phyloP scores from a whole-genome alignment of 768 basidiomycete species.

The Amanita polypyramis region DNA sequence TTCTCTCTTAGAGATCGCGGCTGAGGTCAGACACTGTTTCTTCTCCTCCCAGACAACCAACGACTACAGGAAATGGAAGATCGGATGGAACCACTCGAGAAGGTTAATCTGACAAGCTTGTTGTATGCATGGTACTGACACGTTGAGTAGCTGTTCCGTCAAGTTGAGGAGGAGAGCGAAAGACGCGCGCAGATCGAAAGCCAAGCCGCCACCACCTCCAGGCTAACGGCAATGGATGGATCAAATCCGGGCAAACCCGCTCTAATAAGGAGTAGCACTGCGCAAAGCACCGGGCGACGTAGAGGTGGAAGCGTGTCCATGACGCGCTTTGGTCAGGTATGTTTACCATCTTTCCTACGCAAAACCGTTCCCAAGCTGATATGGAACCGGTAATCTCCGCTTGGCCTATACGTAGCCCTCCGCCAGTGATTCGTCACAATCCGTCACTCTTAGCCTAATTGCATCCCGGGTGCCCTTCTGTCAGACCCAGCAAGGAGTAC shows the following conservation, averaged over 20 bases:
- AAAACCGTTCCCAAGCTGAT: not conserved
- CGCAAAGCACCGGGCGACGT: slow-evolving; percentile 6
- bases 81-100: slow-evolving; percentile 23
- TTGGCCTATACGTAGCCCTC: slow-evolving; percentile 1
- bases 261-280: not conserved
- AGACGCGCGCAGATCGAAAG: slow-evolving; percentile 30
- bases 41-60: not conserved
- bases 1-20: too few species aligned
- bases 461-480: slow-evolving; percentile 38
- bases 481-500: slow-evolving; percentile 32
- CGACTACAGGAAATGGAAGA: slow-evolving; percentile 8
- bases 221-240: slow-evolving; percentile 2
- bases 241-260: slow-evolving; percentile 1
- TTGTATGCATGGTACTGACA: not conserved
- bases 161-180: slow-evolving; percentile 48
- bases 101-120: slow-evolving; percentile 10
- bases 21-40: too few species aligned
- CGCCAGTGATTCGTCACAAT: not conserved
- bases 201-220: slow-evolving; percentile 6
- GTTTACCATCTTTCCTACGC: slow-evolving; percentile 7
- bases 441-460: slow-evolving; percentile 15
- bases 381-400: not conserved
- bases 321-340: slow-evolving; percentile 51
- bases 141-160: slow-evolving; percentile 39
- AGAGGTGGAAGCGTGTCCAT: slow-evolving; percentile 46